Evolutionary conservation across 2,329 filamentous ascomycete species (phyloP).

Genomic region (Colletotrichum sp.): DNA sequence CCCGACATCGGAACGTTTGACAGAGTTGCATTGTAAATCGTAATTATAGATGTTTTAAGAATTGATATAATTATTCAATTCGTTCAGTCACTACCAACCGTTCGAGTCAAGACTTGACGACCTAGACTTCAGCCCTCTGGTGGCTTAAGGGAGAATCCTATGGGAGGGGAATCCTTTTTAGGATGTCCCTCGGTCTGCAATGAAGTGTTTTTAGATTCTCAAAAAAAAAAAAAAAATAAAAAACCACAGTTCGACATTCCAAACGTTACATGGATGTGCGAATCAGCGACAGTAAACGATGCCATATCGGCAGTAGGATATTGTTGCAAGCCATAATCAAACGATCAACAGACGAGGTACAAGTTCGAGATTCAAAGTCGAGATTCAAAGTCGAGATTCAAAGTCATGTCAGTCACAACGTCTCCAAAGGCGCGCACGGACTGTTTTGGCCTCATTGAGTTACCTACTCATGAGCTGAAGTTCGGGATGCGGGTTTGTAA

Average conservation of each 20-base stretch:
- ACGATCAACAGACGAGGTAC: background rate
- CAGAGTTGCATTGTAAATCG: background rate
- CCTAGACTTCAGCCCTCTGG: background rate
- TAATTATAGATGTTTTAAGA: background rate
- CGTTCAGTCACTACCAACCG: background rate
- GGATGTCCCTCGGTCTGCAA: background rate
- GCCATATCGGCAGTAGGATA: background rate
- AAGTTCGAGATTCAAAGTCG: fast-evolving
- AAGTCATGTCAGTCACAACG: background rate
- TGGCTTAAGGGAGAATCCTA: background rate
- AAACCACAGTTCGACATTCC: background rate
- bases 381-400: background rate
- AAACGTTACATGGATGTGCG: background rate
- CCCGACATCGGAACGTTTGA: background rate
- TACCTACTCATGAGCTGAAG: background rate
- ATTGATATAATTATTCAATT: background rate
- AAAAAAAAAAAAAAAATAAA: too few species aligned
- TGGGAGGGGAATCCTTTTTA: background rate
- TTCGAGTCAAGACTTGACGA: background rate
- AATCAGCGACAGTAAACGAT: background rate
- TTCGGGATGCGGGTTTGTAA: background rate
- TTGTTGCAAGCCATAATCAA: background rate
- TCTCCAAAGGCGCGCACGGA: background rate
- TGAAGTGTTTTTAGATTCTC: background rate
- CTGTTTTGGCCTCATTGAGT: background rate